Conservation (phyloP, 176 grass and related monocot genomes). For the Hsuehochloa calcarea region DNA sequence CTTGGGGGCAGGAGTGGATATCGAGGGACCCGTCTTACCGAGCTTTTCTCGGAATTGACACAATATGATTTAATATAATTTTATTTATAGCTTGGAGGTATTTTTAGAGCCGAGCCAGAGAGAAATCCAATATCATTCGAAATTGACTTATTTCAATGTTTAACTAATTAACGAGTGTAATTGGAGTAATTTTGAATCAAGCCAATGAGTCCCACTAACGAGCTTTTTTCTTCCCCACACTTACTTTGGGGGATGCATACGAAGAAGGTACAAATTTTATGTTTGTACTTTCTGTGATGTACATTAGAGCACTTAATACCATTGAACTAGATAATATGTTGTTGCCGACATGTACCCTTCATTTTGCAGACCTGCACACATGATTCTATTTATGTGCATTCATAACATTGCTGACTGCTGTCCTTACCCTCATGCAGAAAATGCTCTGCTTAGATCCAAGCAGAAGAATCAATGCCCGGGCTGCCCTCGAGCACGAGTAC, state of each 20-base stretch:
- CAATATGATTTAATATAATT: too few species aligned
- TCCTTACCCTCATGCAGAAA: slow-evolving; percentile 41
- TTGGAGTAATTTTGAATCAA: too few species aligned
- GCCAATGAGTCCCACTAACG: too few species aligned
- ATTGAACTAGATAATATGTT: background rate
- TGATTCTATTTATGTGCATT: background rate
- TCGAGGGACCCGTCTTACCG: too few species aligned
- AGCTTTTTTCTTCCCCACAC: too few species aligned
- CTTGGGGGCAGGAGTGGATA: background rate
- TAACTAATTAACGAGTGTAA: too few species aligned
- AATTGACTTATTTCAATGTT: too few species aligned
- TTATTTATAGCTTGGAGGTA: too few species aligned
- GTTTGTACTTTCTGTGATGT: background rate
- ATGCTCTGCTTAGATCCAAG: slow-evolving; percentile 75
- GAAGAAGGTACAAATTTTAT: background rate
- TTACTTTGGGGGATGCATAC: background rate
- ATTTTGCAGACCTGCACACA: background rate
- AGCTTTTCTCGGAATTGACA: too few species aligned
- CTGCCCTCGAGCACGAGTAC: slow-evolving; percentile 69
- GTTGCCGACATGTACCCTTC: background rate
- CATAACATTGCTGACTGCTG: background rate
- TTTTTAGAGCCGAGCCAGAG: too few species aligned
- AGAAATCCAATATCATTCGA: too few species aligned
- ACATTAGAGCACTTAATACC: background rate
- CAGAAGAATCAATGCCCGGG: slow-evolving; percentile 60